These are phyloP conservation scores for Neolecta irregularis DNA, from an alignment of 1,139 yeast genomes.

Conservation along the genomic window DNA sequence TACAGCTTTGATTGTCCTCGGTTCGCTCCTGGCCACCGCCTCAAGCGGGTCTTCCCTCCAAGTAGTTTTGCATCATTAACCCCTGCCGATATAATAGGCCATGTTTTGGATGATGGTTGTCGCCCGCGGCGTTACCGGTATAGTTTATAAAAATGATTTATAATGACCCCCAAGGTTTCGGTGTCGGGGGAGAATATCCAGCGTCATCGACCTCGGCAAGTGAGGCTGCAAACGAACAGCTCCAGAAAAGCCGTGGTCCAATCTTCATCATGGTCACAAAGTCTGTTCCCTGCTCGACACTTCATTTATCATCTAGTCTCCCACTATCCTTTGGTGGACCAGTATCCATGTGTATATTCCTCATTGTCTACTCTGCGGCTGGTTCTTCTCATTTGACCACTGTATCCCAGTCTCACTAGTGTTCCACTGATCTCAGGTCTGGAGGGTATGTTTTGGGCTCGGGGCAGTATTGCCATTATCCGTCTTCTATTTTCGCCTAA, in stretches of 20 bases:
- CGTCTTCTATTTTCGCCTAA: too few species aligned
- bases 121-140: slow-evolving; percentile 36
- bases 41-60: slow-evolving; percentile 38
- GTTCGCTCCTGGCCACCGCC: slow-evolving; percentile 43
- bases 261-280: slow-evolving; percentile 53
- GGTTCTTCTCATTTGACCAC: slow-evolving; percentile 35
- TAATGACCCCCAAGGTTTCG: too few species aligned
- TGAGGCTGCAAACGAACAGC: slow-evolving; percentile 59
- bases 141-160: too few species aligned
- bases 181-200: slow-evolving; percentile 67
- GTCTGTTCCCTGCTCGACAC: slow-evolving; percentile 15
- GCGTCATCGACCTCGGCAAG: slow-evolving; percentile 54
- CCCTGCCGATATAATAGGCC: too few species aligned
- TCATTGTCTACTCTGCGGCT: slow-evolving; percentile 50
- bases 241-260: slow-evolving; percentile 46
- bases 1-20: slow-evolving; percentile 38
- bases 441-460: too few species aligned
- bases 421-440: too few species aligned
- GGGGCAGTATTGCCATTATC: too few species aligned
- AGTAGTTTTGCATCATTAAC: too few species aligned
- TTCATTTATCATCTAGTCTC: slow-evolving; percentile 18
- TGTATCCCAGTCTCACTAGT: too few species aligned
- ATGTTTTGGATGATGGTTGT: slow-evolving; percentile 66
- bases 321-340: slow-evolving; percentile 68
- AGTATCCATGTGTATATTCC: slow-evolving; percentile 57